Conservation (phyloP, 352 stramenopile genomes). For the Phytopythium ostracodes region DNA sequence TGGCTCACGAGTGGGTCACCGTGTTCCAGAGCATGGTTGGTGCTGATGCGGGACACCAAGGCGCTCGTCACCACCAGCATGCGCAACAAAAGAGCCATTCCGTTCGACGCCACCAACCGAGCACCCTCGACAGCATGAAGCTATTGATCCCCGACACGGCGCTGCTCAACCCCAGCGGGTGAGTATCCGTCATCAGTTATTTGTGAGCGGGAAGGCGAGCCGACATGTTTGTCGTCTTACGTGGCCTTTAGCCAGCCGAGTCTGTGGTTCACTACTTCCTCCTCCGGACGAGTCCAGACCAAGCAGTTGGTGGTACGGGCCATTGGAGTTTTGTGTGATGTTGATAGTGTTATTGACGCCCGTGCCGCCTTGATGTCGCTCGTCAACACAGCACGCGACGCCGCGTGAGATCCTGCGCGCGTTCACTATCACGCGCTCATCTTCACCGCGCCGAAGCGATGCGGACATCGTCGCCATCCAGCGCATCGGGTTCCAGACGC, state of each 20-base stretch:
- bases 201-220: not conserved
- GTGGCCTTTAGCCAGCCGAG: slow-evolving; percentile 34
- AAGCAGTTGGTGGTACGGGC: slow-evolving; percentile 27
- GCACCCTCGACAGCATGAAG: slow-evolving; percentile 19
- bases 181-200: not conserved
- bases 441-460: not conserved
- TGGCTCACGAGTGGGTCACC: slow-evolving; percentile 56
- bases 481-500: slow-evolving; percentile 28
- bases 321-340: not conserved
- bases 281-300: slow-evolving; percentile 37
- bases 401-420: slow-evolving; percentile 33
- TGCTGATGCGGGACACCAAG: slow-evolving; percentile 15
- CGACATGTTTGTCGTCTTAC: slow-evolving; percentile 7
- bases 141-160: slow-evolving; percentile 58
- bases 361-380: not conserved
- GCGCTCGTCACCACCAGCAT: slow-evolving; percentile 8
- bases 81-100: not conserved
- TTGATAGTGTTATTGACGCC: no score
- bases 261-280: slow-evolving; percentile 55
- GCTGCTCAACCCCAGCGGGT: slow-evolving; percentile 56
- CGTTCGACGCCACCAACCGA: not conserved
- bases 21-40: slow-evolving; percentile 49
- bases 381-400: slow-evolving; percentile 40
- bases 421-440: slow-evolving; percentile 10
- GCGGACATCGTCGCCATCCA: slow-evolving; percentile 24